Evolutionary conservation across 768 basidiomycete genomes (phyloP), one percentile per base, ranked within the genome.

Genomic region (Baorangia bicolor): DNA sequence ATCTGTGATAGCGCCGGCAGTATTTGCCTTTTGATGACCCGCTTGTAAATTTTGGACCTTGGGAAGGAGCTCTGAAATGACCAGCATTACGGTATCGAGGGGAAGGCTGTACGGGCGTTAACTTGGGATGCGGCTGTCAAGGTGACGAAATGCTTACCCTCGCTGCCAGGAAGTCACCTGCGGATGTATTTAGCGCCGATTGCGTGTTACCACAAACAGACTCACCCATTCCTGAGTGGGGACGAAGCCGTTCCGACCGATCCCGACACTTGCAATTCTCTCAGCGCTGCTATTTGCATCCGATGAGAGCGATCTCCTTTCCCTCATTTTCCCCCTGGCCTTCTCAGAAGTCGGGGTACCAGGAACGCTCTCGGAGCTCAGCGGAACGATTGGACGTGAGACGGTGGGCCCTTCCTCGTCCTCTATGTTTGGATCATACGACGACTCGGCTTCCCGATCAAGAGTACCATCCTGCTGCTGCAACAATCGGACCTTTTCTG

Each of bases 151-250:
- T 7, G 21, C 75, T 68, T 61, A 92, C 93, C 95, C 95, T 80
- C 95, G 92, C 63, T 96, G 92, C 96, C 96, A 98, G 2, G 94
- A 94, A 21, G 90, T 83, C 5, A 94, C 88, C 90, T 90, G 42
- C 20, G 20, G 11, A 27, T 12, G 49, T 46, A 48, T 38, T 58
- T 31, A 66, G 43, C 39, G 46, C 28, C 8, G 9, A 12, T 56
- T 16, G 37, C 12, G 3, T 41, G 33, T 40, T 23, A 33, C 31
- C 39, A 42, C 37, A 10, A 53, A 43, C 23, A 49, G 2, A 54
- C 80, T 52, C 60, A 93, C 94, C 96, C 97, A 99, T 83, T 94
- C 93, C 69, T 97, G 92, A 4, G 94, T 97, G 12, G 97, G 94
- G 9, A 95, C 78, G 72, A 98, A 99, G 3, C 94, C 92, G 69